Evolutionary conservation across 148 eudicot genomes (phyloP).

Genomic region (Pharnaceum exiguum): DNA sequence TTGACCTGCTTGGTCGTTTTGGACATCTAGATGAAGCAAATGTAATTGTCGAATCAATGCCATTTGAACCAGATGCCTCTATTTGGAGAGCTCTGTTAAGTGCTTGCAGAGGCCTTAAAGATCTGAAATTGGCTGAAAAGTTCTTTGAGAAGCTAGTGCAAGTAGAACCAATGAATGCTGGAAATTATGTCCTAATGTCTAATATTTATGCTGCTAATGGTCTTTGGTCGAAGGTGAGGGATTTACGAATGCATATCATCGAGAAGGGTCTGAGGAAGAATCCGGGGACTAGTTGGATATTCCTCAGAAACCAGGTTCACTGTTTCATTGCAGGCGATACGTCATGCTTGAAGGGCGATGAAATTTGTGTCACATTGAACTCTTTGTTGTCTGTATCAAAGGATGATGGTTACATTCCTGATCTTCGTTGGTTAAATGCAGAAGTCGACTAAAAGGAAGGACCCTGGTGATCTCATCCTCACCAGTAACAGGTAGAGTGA

Average conservation of each 20-base stretch:
- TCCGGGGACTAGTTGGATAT: constrained; percentile 48
- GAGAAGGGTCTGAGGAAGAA: constrained; percentile 33
- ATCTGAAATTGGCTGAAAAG: constrained; percentile 19
- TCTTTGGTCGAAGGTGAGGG: constrained; percentile 41
- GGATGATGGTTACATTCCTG: constrained; percentile 25
- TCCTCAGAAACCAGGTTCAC: constrained; percentile 27
- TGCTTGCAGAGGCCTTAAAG: constrained; percentile 32
- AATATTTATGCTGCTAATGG: constrained; percentile 44
- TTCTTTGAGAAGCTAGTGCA: constrained; percentile 32
- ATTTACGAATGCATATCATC: constrained; percentile 24
- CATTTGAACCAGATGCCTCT: constrained; percentile 45
- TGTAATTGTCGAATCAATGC: constrained; percentile 34
- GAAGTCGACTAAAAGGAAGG: constrained; percentile 24
- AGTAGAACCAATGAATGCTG: constrained; percentile 45
- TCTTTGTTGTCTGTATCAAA: constrained; percentile 20
- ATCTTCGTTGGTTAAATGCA: constrained; percentile 26
- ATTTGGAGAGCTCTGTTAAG: constrained; percentile 43
- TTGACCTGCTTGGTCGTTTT: constrained; percentile 44
- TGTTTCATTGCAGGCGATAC: constrained; percentile 38
- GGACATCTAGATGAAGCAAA: constrained; percentile 37
- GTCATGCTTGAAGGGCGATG: constrained; percentile 28
- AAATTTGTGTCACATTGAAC: constrained; percentile 24
- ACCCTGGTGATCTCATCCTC: neutral
- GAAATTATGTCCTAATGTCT: constrained; percentile 40
- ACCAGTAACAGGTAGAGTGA: no score